These are phyloP conservation scores for Prunus mongolica DNA, from an alignment of 306 rosid species.

Conservation along the genomic window DNA sequence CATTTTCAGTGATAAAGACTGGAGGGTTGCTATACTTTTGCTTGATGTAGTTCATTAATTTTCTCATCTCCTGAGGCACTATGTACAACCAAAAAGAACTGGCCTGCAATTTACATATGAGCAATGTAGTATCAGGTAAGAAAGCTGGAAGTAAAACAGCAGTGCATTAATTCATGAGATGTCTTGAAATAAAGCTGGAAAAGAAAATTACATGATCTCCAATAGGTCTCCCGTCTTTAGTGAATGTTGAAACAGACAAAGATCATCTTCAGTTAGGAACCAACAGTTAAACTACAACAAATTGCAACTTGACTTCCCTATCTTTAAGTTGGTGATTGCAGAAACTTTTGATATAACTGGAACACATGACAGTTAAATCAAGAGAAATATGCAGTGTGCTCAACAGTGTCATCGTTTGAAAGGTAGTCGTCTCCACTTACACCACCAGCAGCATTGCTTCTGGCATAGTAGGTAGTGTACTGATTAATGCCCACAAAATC, in stretches of 20 bases:
- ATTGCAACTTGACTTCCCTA: not conserved
- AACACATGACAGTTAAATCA: not conserved
- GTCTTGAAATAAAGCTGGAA: not conserved
- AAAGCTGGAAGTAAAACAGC: not conserved
- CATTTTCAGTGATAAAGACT: constrained; percentile 75
- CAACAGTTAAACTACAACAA: not conserved
- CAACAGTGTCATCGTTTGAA: constrained; percentile 31
- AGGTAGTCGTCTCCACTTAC: constrained; percentile 21
- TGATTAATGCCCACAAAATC: constrained; percentile 93
- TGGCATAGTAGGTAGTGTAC: constrained; percentile 71
- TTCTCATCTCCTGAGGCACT: constrained; percentile 71
- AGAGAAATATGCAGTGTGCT: constrained; percentile 44
- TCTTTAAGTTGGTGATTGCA: not conserved
- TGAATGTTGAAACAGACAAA: constrained; percentile 55
- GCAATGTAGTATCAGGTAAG: not conserved
- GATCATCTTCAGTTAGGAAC: too few relatives aligned
- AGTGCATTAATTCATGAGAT: too few relatives aligned
- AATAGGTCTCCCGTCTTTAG: constrained; percentile 42
- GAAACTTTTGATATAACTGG: not conserved
- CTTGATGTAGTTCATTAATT: constrained; percentile 59
- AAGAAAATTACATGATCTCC: constrained; percentile 50
- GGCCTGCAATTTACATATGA: constrained; percentile 45
- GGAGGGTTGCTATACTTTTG: constrained; percentile 68
- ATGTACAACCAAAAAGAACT: constrained; percentile 73
- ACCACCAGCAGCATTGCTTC: constrained; percentile 16